Evolutionary conservation across 2,329 filamentous ascomycete genomes (phyloP), one percentile per base, ranked within the genome.

Genomic region (Didymella sp.): DNA sequence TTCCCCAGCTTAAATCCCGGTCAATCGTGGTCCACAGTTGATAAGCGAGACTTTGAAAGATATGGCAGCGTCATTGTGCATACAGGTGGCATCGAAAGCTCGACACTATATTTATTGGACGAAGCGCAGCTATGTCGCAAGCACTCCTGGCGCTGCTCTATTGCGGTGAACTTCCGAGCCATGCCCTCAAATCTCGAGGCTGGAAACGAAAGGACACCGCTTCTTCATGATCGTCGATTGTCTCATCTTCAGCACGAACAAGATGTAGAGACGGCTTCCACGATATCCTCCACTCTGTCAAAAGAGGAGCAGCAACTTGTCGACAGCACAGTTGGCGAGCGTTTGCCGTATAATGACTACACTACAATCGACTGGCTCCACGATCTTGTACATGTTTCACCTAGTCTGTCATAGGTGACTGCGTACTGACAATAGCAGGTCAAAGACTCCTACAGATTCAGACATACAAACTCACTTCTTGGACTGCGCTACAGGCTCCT

Each of bases 341-440:
- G 84, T 48, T 69, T 86, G 19, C 81, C 83, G 0, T 87, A 87
- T 66, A 86, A 85, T 64, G 82, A 86, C 60, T 87, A 87, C 62
- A 84, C 81, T 7, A 85, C 84, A 1, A 86, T 87, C 55, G 84
- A 87, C 70, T 87, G 84, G 84, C 76, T 87, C 9, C 85, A 85
- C 68, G 84, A 85, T 63, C 70, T 87, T 53, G 82, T 84, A 45
- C 15, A n/a, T 2, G 2, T 37, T 17, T 28, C 4, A 3, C 3
- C 3, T 3, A 4, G 8, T 1, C 12, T 11, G 19, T 11, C 4
- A n/a, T 5, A n/a, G 12, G n/a, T 17, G 25, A 12, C 9, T 15
- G 7, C 38, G 2, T 27, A 17, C 48, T 61, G 17, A 61, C 24
- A n/a, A 24, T 12, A 21, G 9, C 48, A 83, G 80, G 78, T 85